A percentile compares a stretch with the other conserved stretches of the same genome.
These are phyloP conservation scores for Ustilago vetiveriae DNA, from an alignment of 1,284 basidiomycete species.

Conservation along the genomic window DNA sequence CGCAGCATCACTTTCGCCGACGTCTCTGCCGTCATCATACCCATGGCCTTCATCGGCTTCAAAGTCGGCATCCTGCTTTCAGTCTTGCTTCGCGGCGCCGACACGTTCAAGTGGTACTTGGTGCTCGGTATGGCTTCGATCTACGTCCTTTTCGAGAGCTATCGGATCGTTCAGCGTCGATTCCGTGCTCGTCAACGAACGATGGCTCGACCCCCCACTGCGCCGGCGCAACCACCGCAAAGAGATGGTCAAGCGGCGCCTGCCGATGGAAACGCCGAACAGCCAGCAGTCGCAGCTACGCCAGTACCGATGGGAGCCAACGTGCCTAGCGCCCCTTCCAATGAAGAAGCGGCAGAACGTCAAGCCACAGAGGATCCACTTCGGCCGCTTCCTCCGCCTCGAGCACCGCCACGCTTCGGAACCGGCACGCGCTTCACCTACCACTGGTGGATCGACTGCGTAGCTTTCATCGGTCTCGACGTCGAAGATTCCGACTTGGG, in stretches of 20 bases:
- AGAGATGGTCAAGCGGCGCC: neutral
- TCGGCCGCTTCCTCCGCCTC: constrained; percentile 28
- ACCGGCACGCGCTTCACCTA: constrained; percentile 14
- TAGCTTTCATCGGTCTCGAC: constrained; percentile 46
- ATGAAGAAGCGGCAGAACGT: constrained; percentile 19
- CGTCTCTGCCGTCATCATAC: constrained; percentile 25
- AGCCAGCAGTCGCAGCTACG: neutral
- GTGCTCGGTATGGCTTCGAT: constrained; percentile 33
- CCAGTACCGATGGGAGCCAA: constrained; percentile 17
- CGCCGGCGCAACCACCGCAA: neutral
- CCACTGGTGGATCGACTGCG: constrained; percentile 44
- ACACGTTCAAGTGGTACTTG: constrained; percentile 34
- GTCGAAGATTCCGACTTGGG: constrained; percentile 49
- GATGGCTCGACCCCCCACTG: constrained; percentile 3
- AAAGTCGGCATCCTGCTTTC: constrained; percentile 52
- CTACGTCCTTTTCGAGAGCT: constrained; percentile 47
- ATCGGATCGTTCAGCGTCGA: constrained; percentile 30
- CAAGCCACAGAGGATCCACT: constrained; percentile 16
- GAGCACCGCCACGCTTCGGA: constrained; percentile 21
- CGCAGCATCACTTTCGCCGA: constrained; percentile 30
- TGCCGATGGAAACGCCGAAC: neutral
- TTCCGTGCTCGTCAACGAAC: constrained; percentile 16
- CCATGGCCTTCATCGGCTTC: constrained; percentile 46
- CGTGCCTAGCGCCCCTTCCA: constrained; percentile 15
- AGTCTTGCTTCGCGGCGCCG: constrained; percentile 44